These are phyloP conservation scores for Beauveria sp. DNA, from an alignment of 2,329 filamentous ascomycete species.

Conservation along the genomic window DNA sequence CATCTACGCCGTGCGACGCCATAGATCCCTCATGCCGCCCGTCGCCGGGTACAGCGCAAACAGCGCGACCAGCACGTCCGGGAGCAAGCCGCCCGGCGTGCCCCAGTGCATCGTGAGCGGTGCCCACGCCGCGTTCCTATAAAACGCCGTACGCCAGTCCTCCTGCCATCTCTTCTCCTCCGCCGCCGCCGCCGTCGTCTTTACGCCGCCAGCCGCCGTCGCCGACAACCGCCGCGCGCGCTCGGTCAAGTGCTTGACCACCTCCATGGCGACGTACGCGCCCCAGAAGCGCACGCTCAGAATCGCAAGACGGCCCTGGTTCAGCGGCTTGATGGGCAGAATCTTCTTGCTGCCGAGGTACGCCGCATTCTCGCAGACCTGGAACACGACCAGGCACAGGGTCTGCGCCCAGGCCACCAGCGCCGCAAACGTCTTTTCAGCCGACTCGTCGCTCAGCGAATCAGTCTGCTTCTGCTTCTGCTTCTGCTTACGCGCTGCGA, in stretches of 20 bases:
- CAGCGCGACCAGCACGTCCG: slow-evolving; percentile 33
- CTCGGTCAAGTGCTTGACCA: slow-evolving; percentile 54
- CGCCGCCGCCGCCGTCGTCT: slow-evolving; percentile 15
- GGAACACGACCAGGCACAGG: slow-evolving; percentile 58
- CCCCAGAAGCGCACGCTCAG: slow-evolving; percentile 79
- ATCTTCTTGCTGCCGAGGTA: slow-evolving; percentile 71
- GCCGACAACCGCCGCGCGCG: slow-evolving; percentile 26
- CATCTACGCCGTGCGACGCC: slow-evolving; percentile 29
- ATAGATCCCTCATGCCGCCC: slow-evolving; percentile 38
- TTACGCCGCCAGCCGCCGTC: slow-evolving; percentile 23
- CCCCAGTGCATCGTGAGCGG: slow-evolving; percentile 83
- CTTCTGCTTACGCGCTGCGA: slow-evolving; percentile 21
- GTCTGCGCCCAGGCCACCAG: slow-evolving; percentile 62
- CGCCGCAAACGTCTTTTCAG: slow-evolving; percentile 30
- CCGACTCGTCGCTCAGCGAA: slow-evolving; percentile 25
- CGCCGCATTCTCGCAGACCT: slow-evolving; percentile 74
- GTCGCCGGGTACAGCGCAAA: slow-evolving; percentile 37
- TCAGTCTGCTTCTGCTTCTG: slow-evolving; percentile 19
- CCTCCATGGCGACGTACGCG: slow-evolving; percentile 67
- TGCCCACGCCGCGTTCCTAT: slow-evolving; percentile 67
- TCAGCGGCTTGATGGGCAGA: slow-evolving; percentile 48
- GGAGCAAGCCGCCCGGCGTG: slow-evolving; percentile 50
- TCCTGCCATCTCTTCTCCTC: slow-evolving; percentile 35
- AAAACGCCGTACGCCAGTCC: slow-evolving; percentile 58
- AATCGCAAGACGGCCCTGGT: slow-evolving; percentile 53